Base-by-base conservation (phyloP, 2,329 filamentous ascomycete genomes). In the Xylaria sp. region DNA sequence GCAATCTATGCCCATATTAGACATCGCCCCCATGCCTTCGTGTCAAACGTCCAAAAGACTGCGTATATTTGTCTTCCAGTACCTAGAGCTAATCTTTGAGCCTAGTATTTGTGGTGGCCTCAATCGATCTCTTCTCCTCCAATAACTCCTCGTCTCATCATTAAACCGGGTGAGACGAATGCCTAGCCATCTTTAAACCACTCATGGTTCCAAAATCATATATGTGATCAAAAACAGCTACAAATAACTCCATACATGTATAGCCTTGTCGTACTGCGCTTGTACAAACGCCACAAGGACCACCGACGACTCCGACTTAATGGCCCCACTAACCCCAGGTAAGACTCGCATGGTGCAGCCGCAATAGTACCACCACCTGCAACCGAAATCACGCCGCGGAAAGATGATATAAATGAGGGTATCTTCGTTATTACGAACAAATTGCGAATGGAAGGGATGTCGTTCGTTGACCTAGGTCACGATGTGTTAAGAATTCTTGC, bases 401-500 rank as follows among this genome's bases (percentile, higher is more conserved):
- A 42, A 50, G 21, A 65, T 25, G 32, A 65, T 64, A 53, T 60
- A 63, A 58, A 62, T 58, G 63, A 64, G 68, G 68, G 70, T 72
- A 72, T 72, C 68, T 72, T 69, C 53, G 50, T 72, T 37, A 53
- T 60, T 60, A 65, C 53, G 66, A 72, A 71, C 68, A 69, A 68
- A 48, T 61, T 70, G 55, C 59, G 63, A 72, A 42, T 68, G 50
- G 60, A 63, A 60, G 57, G 60, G 60, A 51, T 61, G 63, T 48
- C 48, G 54, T 68, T 60, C 3, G 55, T 44, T 42, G 54, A 57
- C 3, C 57, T 50, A 37, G 27, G 42, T 40, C 23, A 21, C 12
- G 29, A 54, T 21, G 47, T 23, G 55, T 77, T 80, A 82, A 64
- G 79, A 79, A 35, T 81, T 81, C 78, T 86, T 94, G 85, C 92